Evolutionary conservation across 2,329 filamentous ascomycete species (phyloP).

Genomic region (Incumbomyces lentus): DNA sequence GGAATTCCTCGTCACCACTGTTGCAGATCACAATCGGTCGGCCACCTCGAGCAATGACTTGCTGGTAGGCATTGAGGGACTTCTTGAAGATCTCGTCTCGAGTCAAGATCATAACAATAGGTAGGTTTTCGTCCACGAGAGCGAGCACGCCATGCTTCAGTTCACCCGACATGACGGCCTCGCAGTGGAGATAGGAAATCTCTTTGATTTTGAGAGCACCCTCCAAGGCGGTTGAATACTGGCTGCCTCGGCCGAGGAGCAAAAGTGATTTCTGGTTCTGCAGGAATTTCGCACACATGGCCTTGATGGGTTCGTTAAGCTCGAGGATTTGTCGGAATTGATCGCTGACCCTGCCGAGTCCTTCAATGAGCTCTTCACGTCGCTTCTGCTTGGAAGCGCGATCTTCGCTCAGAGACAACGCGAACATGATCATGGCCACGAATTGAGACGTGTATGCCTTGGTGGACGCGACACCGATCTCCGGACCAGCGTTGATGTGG

Average conservation of each 20-base stretch:
- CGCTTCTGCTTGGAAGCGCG: constrained; percentile 87
- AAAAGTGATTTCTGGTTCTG: constrained; percentile 95
- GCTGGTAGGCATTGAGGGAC: constrained; percentile 98
- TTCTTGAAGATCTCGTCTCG: constrained; percentile 94
- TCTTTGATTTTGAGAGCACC: constrained; percentile 99
- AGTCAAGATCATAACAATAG: constrained; percentile 99
- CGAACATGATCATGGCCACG: constrained; percentile 99
- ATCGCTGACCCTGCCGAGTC: constrained; percentile 71
- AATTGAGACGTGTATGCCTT: constrained; percentile 99
- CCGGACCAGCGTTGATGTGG: constrained; percentile 96
- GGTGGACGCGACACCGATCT: constrained; percentile 97
- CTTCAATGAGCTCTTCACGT: constrained; percentile 92
- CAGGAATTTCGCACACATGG: constrained; percentile 82
- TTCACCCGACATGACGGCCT: constrained; percentile 99
- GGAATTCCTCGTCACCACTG: constrained; percentile 77
- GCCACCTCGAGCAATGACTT: constrained; percentile 91
- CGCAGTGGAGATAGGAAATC: constrained; percentile 98
- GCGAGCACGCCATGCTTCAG: constrained; percentile 98
- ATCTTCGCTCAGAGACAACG: constrained; percentile 89
- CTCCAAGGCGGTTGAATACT: constrained; percentile 94
- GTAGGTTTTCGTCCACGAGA: constrained; percentile 93
- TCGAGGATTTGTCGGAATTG: constrained; percentile 90
- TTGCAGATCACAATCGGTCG: constrained; percentile 99
- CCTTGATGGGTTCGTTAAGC: constrained; percentile 88
- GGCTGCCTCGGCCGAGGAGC: constrained; percentile 84